These are phyloP conservation scores for Diaporthe citriasiana DNA, from an alignment of 2,329 filamentous ascomycete genomes.

Conservation along the genomic window DNA sequence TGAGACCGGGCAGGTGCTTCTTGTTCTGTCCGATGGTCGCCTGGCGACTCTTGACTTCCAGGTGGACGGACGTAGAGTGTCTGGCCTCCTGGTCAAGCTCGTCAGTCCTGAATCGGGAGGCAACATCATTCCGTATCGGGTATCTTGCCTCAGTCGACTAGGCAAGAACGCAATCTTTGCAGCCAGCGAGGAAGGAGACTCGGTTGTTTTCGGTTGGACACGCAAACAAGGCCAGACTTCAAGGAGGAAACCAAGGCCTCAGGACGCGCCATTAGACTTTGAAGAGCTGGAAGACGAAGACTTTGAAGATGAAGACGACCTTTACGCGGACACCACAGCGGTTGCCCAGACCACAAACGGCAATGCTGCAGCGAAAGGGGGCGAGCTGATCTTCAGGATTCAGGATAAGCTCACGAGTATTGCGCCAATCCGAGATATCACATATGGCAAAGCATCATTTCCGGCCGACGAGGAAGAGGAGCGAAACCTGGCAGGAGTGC, in stretches of 20 bases:
- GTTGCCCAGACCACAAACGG: conserved; percentile 52
- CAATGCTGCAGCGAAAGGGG: conserved; percentile 62
- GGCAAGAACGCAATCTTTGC: conserved; percentile 81
- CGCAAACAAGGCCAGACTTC: conserved; percentile 72
- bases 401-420: conserved; percentile 84
- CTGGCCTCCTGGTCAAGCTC: conserved; percentile 81
- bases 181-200: conserved; percentile 87
- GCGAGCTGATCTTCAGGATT: conserved; percentile 79
- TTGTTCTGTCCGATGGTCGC: conserved; percentile 82
- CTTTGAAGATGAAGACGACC: conserved; percentile 73
- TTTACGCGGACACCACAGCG: conserved; percentile 72
- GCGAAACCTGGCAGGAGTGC: conserved; percentile 61
- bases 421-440: conserved; percentile 82
- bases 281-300: conserved; percentile 65
- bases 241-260: conserved; percentile 73
- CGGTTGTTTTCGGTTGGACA: conserved; percentile 84
- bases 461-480: conserved; percentile 61
- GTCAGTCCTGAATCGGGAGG: conserved; percentile 76
- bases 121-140: conserved; percentile 69
- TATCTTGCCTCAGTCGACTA: conserved; percentile 79
- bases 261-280: conserved; percentile 66
- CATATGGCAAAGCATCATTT: conserved; percentile 72
- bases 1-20: conserved; percentile 85
- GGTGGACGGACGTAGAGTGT: conserved; percentile 91
- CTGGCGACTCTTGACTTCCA: conserved; percentile 84